Conservation (phyloP, 2,329 filamentous ascomycete genomes). For the Orbilia blumenaviensis region DNA sequence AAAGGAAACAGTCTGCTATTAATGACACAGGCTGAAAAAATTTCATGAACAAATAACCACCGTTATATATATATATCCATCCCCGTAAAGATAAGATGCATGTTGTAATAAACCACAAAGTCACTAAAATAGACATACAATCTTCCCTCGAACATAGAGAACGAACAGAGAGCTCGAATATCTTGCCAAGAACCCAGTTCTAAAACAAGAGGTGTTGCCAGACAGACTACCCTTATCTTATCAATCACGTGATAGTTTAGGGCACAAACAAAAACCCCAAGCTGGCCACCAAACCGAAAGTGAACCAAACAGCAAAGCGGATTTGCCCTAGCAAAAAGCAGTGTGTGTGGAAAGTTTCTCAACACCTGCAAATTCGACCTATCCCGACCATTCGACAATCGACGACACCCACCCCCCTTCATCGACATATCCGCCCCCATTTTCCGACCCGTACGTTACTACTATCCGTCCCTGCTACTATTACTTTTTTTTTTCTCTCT, state of each 20-base stretch:
- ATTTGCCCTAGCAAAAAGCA: conserved; percentile 32
- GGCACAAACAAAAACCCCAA: conserved; percentile 9
- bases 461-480: no score
- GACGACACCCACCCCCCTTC: neutral
- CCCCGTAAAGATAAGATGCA: neutral
- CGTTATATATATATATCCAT: neutral
- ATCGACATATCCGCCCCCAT: conserved; percentile 19
- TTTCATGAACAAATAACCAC: conserved; percentile 9
- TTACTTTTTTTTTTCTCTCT: no score
- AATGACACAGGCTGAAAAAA: conserved; percentile 17
- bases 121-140: neutral
- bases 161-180: neutral
- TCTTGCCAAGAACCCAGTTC: neutral
- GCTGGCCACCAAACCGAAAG: conserved; percentile 17
- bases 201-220: neutral
- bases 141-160: no score
- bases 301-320: no score
- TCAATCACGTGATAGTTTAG: conserved; percentile 49
- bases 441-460: neutral
- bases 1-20: conserved; percentile 26
- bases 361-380: conserved; percentile 51
- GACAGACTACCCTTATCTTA: conserved; percentile 47
- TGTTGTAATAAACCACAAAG: neutral
- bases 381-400: neutral
- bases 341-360: conserved; percentile 44